Evolutionary conservation across 2,329 filamentous ascomycete genomes (phyloP).

Genomic region (Colletotrichum sp.): DNA sequence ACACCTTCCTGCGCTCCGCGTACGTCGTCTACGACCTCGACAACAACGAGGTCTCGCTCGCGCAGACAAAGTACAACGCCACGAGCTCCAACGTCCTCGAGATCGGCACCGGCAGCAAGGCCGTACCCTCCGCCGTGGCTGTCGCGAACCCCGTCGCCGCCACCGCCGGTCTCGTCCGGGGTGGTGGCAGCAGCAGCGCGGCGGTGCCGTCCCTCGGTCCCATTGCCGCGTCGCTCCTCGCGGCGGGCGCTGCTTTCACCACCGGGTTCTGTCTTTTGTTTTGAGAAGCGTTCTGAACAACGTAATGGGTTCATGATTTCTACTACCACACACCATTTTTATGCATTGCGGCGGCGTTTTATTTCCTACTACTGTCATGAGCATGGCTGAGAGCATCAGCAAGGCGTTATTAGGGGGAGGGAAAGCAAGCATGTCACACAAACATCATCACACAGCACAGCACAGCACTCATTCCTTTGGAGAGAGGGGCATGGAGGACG

Average conservation of each 20-base stretch:
- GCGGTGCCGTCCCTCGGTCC: constrained; percentile 7
- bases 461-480: constrained; percentile 7
- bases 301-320: background rate
- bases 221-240: constrained; percentile 3
- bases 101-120: constrained; percentile 53
- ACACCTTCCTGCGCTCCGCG: constrained; percentile 76
- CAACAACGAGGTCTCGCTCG: constrained; percentile 74
- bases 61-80: constrained; percentile 68
- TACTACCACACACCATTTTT: background rate
- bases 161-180: constrained; percentile 42
- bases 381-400: constrained; percentile 13
- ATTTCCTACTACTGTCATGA: background rate
- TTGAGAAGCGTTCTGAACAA: background rate
- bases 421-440: background rate
- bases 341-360: constrained; percentile 16
- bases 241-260: background rate
- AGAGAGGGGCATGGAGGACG: background rate
- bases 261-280: background rate
- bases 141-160: constrained; percentile 56
- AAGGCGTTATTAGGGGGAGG: constrained; percentile 1
- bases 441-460: background rate
- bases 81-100: constrained; percentile 56
- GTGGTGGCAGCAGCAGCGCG: constrained; percentile 1
- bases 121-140: constrained; percentile 59
- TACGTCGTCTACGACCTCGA: constrained; percentile 79